These are phyloP conservation scores for Epichloe glyceriae DNA, from an alignment of 2,329 filamentous ascomycete genomes.

Conservation along the genomic window DNA sequence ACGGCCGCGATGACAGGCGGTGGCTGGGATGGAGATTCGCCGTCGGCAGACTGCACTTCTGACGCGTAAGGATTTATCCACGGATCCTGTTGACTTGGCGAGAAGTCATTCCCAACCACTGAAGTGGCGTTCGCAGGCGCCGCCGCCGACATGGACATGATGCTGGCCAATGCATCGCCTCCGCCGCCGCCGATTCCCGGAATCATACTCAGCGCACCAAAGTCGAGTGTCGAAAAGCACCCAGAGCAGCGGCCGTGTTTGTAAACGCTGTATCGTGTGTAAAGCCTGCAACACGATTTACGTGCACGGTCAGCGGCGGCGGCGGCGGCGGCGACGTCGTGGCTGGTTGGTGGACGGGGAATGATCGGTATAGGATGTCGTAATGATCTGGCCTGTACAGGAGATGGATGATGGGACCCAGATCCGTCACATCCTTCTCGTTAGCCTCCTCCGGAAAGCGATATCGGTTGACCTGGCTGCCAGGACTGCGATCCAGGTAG, in stretches of 20 bases:
- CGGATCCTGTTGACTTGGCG: slow-evolving; percentile 21
- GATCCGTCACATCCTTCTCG: slow-evolving; percentile 26
- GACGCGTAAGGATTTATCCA: slow-evolving; percentile 24
- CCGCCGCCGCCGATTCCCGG: slow-evolving; percentile 26
- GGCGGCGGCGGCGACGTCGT: slow-evolving; percentile 8
- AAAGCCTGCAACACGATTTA: slow-evolving; percentile 38
- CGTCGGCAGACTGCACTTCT: slow-evolving; percentile 11
- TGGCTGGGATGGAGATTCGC: slow-evolving; percentile 11
- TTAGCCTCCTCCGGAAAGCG: slow-evolving; percentile 45
- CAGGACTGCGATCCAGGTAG: slow-evolving; percentile 78
- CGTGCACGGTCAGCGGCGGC: slow-evolving; percentile 26
- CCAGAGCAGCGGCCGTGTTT: slow-evolving; percentile 25
- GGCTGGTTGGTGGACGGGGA: slow-evolving; percentile 12
- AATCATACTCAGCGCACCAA: slow-evolving; percentile 32
- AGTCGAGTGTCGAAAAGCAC: slow-evolving; percentile 28
- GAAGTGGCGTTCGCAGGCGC: slow-evolving; percentile 14
- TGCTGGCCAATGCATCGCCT: slow-evolving; percentile 9
- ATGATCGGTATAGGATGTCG: slow-evolving; percentile 72
- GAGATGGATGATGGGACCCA: slow-evolving; percentile 41
- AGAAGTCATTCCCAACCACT: slow-evolving; percentile 18
- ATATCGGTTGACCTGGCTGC: slow-evolving; percentile 61
- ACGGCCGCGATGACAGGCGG: slow-evolving; percentile 20
- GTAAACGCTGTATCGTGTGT: slow-evolving; percentile 31
- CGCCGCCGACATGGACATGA: slow-evolving; percentile 23
- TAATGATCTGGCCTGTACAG: slow-evolving; percentile 74